A percentile compares a stretch with the other conserved stretches of the same genome.
These are phyloP conservation scores for Euclidium syriacum DNA, from an alignment of 345 rosid species.

Conservation along the genomic window DNA sequence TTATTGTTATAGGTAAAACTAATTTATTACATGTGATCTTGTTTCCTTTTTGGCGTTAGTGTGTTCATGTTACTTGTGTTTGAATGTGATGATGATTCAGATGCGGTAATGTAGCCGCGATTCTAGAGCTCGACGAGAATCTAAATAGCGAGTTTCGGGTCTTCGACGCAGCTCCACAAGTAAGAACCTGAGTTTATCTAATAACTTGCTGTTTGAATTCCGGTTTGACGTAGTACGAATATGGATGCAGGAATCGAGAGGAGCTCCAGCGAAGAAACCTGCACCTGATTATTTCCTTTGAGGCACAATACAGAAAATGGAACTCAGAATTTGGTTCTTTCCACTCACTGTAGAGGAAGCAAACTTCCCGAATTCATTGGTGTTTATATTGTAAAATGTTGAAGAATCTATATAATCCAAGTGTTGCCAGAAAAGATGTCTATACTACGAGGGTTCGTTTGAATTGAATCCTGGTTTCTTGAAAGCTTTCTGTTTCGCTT, in stretches of 20 bases:
- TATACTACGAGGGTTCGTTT: background rate
- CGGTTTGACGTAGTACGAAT: background rate
- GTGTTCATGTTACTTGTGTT: slow-evolving; percentile 13
- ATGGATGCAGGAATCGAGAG: slow-evolving; percentile 72
- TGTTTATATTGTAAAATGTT: background rate
- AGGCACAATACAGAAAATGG: slow-evolving; percentile 13
- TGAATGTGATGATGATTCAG: slow-evolving; percentile 45
- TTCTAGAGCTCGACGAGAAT: slow-evolving; percentile 83
- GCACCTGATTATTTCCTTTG: slow-evolving; percentile 89
- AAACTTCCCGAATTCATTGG: background rate
- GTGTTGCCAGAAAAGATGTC: background rate
- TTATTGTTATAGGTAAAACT: slow-evolving; percentile 93
- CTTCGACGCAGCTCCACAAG: slow-evolving; percentile 87
- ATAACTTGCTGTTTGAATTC: background rate
- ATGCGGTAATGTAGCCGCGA: slow-evolving; percentile 92
- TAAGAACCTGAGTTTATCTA: slow-evolving; percentile 11
- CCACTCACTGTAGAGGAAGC: background rate
- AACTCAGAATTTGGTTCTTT: background rate
- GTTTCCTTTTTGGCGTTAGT: background rate
- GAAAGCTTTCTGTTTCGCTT: background rate
- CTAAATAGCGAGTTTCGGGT: slow-evolving; percentile 63
- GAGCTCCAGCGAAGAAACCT: slow-evolving; percentile 68
- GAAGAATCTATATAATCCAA: slow-evolving; percentile 1
- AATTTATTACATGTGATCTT: background rate
- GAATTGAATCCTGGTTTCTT: background rate